phyloP scores from a whole-genome alignment of 2,329 filamentous ascomycete species.

The Xylariaceae sp. region DNA sequence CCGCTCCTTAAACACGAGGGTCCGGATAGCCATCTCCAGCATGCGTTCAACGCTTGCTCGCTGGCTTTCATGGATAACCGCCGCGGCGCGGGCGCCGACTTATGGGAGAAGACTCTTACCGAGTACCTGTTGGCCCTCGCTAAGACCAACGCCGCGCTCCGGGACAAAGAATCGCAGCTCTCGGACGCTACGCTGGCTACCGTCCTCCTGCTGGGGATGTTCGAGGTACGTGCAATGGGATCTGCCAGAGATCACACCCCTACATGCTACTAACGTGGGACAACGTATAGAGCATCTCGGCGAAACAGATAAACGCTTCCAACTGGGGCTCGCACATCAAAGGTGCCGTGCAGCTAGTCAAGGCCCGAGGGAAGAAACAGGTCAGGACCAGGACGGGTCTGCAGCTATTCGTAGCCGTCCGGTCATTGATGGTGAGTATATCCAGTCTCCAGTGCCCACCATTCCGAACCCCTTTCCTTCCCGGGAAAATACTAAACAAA shows the following conservation, averaged over 20 bases:
- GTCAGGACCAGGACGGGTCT: slow-evolving; percentile 50
- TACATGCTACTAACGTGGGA: neutral
- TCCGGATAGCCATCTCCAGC: slow-evolving; percentile 45
- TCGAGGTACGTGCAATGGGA: slow-evolving; percentile 46
- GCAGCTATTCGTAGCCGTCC: slow-evolving; percentile 55
- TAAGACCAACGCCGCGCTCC: slow-evolving; percentile 50
- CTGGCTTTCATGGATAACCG: slow-evolving; percentile 55
- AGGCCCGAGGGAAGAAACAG: slow-evolving; percentile 53
- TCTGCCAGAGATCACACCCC: neutral
- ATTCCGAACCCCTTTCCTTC: neutral
- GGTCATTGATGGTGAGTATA: slow-evolving; percentile 54
- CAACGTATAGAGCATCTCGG: slow-evolving; percentile 44
- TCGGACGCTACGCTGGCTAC: slow-evolving; percentile 57
- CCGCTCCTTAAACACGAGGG: slow-evolving; percentile 49
- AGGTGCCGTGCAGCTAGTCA: slow-evolving; percentile 59
- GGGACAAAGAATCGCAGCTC: slow-evolving; percentile 45
- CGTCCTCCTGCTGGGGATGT: slow-evolving; percentile 57
- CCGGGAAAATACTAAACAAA: neutral
- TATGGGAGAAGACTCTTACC: slow-evolving; percentile 41
- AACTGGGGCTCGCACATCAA: slow-evolving; percentile 63
- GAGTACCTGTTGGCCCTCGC: slow-evolving; percentile 54
- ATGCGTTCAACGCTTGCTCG: slow-evolving; percentile 57
- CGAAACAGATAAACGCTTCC: slow-evolving; percentile 49
- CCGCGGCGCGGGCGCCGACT: slow-evolving; percentile 34
- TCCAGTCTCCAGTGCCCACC: neutral